phyloP scores from a whole-genome alignment of 2,329 filamentous ascomycete species.

The Ceratocystis diversiconidia region DNA sequence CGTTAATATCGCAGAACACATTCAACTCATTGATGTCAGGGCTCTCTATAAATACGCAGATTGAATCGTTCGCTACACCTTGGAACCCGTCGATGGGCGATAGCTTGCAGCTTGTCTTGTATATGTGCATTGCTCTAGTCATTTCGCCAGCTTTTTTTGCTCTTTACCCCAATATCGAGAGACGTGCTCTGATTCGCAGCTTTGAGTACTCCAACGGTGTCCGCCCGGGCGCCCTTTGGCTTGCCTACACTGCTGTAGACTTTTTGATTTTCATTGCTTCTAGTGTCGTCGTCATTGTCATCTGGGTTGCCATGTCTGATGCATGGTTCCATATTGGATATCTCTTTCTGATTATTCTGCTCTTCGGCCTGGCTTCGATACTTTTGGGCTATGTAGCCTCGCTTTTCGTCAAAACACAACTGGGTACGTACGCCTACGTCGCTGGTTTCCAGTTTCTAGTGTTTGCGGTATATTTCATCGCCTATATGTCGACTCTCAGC shows the following conservation, averaged over 20 bases:
- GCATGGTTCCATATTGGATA: conserved; percentile 71
- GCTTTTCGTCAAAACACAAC: conserved; percentile 61
- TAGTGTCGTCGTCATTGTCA: conserved; percentile 38
- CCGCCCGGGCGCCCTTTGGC: conserved; percentile 66
- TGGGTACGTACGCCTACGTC: conserved; percentile 72
- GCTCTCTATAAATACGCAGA: conserved; percentile 55
- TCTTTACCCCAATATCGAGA: conserved; percentile 76
- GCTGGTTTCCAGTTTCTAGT: conserved; percentile 60
- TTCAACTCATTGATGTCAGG: conserved; percentile 53
- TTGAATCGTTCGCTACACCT: conserved; percentile 60
- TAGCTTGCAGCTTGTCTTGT: conserved; percentile 63
- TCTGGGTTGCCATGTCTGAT: conserved; percentile 50
- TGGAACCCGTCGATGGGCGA: conserved; percentile 56
- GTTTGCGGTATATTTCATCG: conserved; percentile 58
- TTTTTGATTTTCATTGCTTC: conserved; percentile 53
- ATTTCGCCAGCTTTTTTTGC: conserved; percentile 78
- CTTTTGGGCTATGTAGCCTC: conserved; percentile 70
- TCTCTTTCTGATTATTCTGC: conserved; percentile 63
- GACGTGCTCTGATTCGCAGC: conserved; percentile 62
- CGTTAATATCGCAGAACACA: conserved; percentile 50
- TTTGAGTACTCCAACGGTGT: conserved; percentile 90
- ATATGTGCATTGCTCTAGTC: conserved; percentile 64
- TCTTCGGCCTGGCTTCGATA: conserved; percentile 68
- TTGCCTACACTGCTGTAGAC: conserved; percentile 71
- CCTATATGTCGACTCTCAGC: conserved; percentile 57